A percentile compares a stretch with the other conserved stretches of the same genome.
These are phyloP conservation scores for Fusarium acutatum DNA, from an alignment of 2,329 filamentous ascomycete species.

Conservation along the genomic window DNA sequence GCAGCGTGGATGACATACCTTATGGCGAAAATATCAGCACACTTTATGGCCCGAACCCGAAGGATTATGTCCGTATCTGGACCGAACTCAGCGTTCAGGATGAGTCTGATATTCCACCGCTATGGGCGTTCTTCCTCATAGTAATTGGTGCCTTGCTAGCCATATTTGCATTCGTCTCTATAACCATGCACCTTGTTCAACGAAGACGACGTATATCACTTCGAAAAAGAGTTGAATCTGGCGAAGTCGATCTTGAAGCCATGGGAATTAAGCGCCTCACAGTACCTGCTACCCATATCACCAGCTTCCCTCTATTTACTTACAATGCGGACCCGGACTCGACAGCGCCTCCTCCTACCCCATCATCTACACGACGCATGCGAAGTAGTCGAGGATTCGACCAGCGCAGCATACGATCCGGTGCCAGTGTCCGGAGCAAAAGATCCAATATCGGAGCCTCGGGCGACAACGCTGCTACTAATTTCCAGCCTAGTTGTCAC, in stretches of 20 bases:
- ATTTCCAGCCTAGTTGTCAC: constrained; percentile 84
- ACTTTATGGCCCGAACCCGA: constrained; percentile 62
- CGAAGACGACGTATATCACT: constrained; percentile 73
- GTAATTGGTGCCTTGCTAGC: constrained; percentile 76
- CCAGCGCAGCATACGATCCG: constrained; percentile 42
- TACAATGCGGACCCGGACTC: constrained; percentile 69
- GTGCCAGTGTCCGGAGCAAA: constrained; percentile 49
- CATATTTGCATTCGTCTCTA: constrained; percentile 72
- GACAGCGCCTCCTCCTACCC: constrained; percentile 48
- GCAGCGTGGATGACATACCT: constrained; percentile 71
- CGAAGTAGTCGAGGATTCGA: constrained; percentile 45
- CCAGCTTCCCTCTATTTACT: constrained; percentile 79
- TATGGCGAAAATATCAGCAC: constrained; percentile 64
- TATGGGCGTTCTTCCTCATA: constrained; percentile 82
- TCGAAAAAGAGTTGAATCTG: constrained; percentile 74
- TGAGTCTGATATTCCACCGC: constrained; percentile 66
- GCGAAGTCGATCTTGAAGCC: constrained; percentile 86
- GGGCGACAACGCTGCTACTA: constrained; percentile 55
- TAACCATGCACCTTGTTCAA: constrained; percentile 81
- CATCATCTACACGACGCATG: constrained; percentile 44
- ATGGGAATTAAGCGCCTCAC: constrained; percentile 85
- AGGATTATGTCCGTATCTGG: constrained; percentile 69
- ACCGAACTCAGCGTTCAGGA: constrained; percentile 61
- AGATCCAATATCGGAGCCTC: constrained; percentile 48
- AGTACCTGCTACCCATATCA: constrained; percentile 76